Conservation (phyloP, 2,329 filamentous ascomycete genomes). For the Cladorrhinum sp. region DNA sequence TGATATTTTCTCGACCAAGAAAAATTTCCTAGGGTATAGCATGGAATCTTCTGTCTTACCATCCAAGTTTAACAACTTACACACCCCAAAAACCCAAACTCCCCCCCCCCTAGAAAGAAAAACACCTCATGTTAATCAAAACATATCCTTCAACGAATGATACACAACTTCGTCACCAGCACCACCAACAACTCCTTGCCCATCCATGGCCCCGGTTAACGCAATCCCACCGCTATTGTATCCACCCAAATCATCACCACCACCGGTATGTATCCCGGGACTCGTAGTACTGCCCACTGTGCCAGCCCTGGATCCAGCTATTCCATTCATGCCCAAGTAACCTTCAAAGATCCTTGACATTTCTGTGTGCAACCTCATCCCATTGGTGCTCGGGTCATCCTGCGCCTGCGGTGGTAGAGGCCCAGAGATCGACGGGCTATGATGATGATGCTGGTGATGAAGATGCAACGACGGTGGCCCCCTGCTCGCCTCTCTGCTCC, state of each 20-base stretch:
- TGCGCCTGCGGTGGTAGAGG: conserved; percentile 26
- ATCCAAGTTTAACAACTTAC: too few species aligned
- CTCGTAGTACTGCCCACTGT: not conserved
- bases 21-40: too few species aligned
- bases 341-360: conserved; percentile 50
- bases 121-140: conserved; percentile 20
- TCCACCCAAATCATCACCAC: conserved; percentile 16
- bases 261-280: conserved; percentile 9
- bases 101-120: too few species aligned
- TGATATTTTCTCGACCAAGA: too few species aligned
- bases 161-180: conserved; percentile 25
- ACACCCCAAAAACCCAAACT: too few species aligned
- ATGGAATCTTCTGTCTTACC: too few species aligned
- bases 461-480: not conserved
- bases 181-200: not conserved
- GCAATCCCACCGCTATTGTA: conserved; percentile 13
- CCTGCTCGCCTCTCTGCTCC: conserved; percentile 3
- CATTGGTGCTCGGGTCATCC: conserved; percentile 38
- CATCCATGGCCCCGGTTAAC: not conserved
- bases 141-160: conserved; percentile 33
- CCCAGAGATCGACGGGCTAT: conserved; percentile 20
- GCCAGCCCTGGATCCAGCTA: not conserved
- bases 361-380: conserved; percentile 50
- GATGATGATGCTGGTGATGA: not conserved
- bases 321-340: conserved; percentile 30